Conservation (phyloP, 208 protist genomes). For the Trypanosoma caninum region DNA sequence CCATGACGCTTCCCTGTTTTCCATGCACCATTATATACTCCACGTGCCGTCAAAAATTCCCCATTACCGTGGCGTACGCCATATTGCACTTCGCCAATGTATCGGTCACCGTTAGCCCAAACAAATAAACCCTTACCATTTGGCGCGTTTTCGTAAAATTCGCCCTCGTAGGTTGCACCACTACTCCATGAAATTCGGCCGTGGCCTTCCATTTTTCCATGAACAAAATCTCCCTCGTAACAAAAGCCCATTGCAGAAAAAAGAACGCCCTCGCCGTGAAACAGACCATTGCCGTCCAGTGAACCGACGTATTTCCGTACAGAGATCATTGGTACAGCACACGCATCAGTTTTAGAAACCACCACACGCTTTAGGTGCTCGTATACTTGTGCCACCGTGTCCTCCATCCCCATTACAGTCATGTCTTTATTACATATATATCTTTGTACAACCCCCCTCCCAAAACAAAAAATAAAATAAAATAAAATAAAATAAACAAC, state of each 20-base stretch:
- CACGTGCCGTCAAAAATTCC: slow-evolving; percentile 38
- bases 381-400: slow-evolving; percentile 2
- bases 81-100: slow-evolving; percentile 54
- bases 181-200: slow-evolving; percentile 53
- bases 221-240: slow-evolving; percentile 45
- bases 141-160: slow-evolving; percentile 35
- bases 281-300: slow-evolving; percentile 19
- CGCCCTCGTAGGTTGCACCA: slow-evolving; percentile 43
- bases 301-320: slow-evolving; percentile 22
- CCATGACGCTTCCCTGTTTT: slow-evolving; percentile 58
- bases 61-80: slow-evolving; percentile 81
- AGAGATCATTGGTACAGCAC: slow-evolving; percentile 9
- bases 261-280: slow-evolving; percentile 43
- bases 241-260: slow-evolving; percentile 58
- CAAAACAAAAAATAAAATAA: neutral
- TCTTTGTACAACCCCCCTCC: neutral
- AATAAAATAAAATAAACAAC: neutral
- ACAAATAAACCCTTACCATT: slow-evolving; percentile 37
- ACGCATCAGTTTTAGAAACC: neutral
- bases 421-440: neutral
- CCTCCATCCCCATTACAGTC: neutral
- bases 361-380: slow-evolving; percentile 16
- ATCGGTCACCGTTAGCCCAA: slow-evolving; percentile 67
- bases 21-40: slow-evolving; percentile 79
- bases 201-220: slow-evolving; percentile 47